Evolutionary conservation across 345 rosid genomes (phyloP), one percentile per base, ranked within the genome.

Genomic region (Physaria fendleri): DNA sequence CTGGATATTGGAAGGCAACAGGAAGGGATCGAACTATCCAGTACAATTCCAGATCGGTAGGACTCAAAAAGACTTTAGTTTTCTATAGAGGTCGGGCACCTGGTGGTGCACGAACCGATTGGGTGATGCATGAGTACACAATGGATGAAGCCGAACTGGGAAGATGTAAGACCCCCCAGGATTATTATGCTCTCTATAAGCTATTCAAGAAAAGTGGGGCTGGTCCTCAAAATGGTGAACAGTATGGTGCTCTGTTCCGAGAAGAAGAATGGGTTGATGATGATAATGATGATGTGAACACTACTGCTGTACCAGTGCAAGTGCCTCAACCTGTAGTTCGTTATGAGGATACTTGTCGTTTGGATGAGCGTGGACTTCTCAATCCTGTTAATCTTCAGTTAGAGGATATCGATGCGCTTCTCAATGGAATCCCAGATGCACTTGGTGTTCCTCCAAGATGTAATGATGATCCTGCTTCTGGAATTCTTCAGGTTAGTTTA

Each of bases 51-150:
- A 79, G 91, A 33, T 48, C 58, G 1, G 98, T 84, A 13, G 97
- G 97, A 23, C 59, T 83, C 47, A 92, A 92, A 68, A 92, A 92
- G 77, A 88, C 98, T 58, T 80, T 88, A 14, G 94, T 92, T 57
- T 88, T 84, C 73, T 84, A 92, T 22, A 76, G 72, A 63, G 97
- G 98, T 9, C 86, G 89, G 8, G 93, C 98, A 4, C 98, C 97
- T 6, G 76, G 0, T 48, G 98, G 98, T 40, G 73, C 75, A 21
- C 75, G 98, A 4, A 88, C 95, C 50, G 94, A 92, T 68, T 92
- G 98, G 98, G 98, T 92, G 56, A 92, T 92, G 98, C 97, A 92
- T 16, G 98, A 92, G 66, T 92, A 92, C 43, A 82, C 94, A 0
- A 52, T 92, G 59, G 89, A 88, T 57, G 98, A 92, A 72, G 91